Evolutionary conservation across 768 basidiomycete genomes (phyloP).

Genomic region (Rhizopogon vinicolor): DNA sequence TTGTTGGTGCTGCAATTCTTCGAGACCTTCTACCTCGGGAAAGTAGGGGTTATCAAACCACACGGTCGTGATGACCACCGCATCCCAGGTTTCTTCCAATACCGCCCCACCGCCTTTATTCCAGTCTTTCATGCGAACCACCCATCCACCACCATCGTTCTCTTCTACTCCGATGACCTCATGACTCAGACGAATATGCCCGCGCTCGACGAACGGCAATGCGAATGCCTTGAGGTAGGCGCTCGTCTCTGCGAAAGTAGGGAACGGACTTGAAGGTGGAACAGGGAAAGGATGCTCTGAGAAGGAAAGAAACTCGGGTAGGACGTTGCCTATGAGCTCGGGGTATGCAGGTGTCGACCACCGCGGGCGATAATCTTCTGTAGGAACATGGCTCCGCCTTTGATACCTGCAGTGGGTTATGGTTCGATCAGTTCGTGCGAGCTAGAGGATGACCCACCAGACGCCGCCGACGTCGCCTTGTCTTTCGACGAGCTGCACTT

Average conservation of each 20-base stretch:
- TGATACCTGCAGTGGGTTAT: neutral
- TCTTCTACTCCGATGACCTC: conserved; percentile 38
- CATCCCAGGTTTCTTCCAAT: conserved; percentile 41
- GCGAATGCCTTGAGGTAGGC: conserved; percentile 22
- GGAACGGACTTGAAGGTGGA: conserved; percentile 13
- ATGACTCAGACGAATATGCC: conserved; percentile 34
- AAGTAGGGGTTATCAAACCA: conserved; percentile 44
- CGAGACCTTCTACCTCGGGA: conserved; percentile 39
- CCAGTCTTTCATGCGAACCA: conserved; percentile 34
- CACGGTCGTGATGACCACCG: conserved; percentile 40
- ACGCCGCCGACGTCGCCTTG: conserved; percentile 42
- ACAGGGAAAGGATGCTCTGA: conserved; percentile 24
- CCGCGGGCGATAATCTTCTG: conserved; percentile 4
- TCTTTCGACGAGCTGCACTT: conserved; percentile 43
- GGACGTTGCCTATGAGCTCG: conserved; percentile 45
- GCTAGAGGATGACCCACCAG: conserved; percentile 30
- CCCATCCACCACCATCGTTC: conserved; percentile 32
- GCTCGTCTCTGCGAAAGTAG: conserved; percentile 21
- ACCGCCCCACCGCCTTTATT: conserved; percentile 17
- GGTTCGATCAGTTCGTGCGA: neutral
- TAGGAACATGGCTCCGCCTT: too few species aligned
- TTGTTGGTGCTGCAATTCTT: conserved; percentile 24
- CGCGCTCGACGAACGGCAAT: conserved; percentile 16
- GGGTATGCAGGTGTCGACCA: conserved; percentile 49
- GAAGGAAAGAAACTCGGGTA: conserved; percentile 35